Percentiles rank a stretch among this genome's conserved stretches.
Conservation (phyloP, 192 early-diverging fungal genomes). For the Diversispora eburnea region DNA sequence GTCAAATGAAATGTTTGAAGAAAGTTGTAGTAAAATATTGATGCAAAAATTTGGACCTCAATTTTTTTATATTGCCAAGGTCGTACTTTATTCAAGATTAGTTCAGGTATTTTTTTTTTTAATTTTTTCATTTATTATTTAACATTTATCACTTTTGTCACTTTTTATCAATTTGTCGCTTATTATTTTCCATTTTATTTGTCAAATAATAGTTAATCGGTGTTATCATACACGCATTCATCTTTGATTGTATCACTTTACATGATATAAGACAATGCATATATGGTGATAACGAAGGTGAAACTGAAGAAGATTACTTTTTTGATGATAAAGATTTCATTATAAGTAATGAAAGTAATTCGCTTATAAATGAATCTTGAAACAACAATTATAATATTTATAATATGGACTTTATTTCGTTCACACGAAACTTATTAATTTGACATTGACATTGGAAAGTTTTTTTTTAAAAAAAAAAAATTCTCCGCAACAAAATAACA, state of each 20-base stretch:
- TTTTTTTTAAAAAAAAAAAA: no score
- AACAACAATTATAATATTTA: no score
- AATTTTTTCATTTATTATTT: neutral
- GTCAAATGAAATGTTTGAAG: neutral
- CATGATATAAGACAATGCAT: neutral
- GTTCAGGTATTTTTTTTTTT: slow-evolving; percentile 8
- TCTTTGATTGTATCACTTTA: neutral
- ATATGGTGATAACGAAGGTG: neutral
- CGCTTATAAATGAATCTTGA: neutral
- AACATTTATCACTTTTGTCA: neutral
- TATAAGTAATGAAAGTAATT: neutral
- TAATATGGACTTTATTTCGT: no score
- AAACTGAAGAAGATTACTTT: neutral
- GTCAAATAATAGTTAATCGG: neutral
- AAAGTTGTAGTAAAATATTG: neutral
- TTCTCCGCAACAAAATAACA: no score
- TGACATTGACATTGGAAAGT: no score
- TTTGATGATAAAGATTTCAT: neutral
- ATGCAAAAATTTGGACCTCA: slow-evolving; percentile 2
- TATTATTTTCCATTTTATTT: no score
- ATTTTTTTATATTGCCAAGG: slow-evolving; percentile 8
- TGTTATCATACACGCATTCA: neutral
- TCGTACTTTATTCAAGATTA: slow-evolving; percentile 7
- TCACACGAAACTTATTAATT: no score
- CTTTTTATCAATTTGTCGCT: neutral